Percentiles rank a stretch among this genome's conserved stretches.
Conservation (phyloP, 2,329 filamentous ascomycete genomes). For the Celoporthe dispersa region DNA sequence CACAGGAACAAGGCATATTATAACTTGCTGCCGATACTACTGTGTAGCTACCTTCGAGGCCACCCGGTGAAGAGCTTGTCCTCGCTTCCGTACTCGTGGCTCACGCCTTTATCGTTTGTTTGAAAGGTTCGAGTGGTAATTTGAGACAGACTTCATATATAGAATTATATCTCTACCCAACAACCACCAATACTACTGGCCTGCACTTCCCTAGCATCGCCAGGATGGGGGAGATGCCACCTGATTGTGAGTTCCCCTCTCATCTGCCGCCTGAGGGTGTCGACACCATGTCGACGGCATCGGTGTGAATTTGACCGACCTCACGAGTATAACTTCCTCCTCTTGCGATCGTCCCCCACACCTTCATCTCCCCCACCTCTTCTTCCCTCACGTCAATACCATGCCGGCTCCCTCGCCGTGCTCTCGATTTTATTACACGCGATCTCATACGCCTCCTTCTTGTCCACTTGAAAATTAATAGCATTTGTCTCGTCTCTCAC, state of each 20-base stretch:
- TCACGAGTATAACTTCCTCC: neutral
- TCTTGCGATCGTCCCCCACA: neutral
- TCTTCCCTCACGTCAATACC: neutral
- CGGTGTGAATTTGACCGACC: neutral
- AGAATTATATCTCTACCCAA: neutral
- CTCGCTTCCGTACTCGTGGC: neutral
- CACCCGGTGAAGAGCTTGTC: neutral
- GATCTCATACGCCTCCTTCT: neutral
- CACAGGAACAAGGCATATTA: neutral
- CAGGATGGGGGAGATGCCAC: conserved; percentile 14
- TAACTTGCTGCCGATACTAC: neutral
- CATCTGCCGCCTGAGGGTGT: neutral
- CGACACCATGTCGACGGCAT: neutral
- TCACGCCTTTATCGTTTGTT: neutral
- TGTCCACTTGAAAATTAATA: neutral
- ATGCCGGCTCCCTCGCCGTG: neutral
- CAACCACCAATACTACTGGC: neutral
- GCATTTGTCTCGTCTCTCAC: neutral
- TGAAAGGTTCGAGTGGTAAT: too few relatives aligned
- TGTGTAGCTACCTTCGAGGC: neutral
- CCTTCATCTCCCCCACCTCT: neutral
- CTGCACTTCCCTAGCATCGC: neutral
- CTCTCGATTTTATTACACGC: neutral
- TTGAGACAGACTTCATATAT: neutral
- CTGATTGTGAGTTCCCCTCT: conserved; percentile 12